Evolutionary conservation across 2,329 filamentous ascomycete genomes (phyloP).

Genomic region (Penicillium sp.): DNA sequence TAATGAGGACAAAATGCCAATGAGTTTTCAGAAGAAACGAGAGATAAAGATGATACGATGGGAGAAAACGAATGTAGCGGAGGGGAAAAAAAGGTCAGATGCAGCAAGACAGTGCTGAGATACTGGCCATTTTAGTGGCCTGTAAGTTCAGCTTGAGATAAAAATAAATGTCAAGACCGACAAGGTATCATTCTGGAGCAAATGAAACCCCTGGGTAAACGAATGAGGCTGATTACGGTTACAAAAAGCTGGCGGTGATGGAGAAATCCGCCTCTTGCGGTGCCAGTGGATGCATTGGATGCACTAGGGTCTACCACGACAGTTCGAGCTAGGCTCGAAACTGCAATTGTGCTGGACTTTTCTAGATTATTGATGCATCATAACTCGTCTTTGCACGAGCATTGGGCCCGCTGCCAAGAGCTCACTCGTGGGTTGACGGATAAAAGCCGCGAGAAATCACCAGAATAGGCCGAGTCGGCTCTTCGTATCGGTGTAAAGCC

Average conservation of each 20-base stretch:
- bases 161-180: slow-evolving; percentile 14
- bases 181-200: slow-evolving; percentile 8
- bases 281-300: slow-evolving; percentile 11
- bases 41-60: slow-evolving; percentile 10
- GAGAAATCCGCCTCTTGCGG: neutral
- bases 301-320: slow-evolving; percentile 2
- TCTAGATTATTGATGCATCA: neutral
- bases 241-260: slow-evolving; percentile 11
- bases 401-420: slow-evolving; percentile 12
- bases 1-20: slow-evolving; percentile 7
- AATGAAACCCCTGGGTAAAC: slow-evolving; percentile 10
- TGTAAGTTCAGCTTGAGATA: slow-evolving; percentile 7
- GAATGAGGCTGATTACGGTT: slow-evolving; percentile 13
- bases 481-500: slow-evolving; percentile 11
- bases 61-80: slow-evolving; percentile 11
- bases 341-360: slow-evolving; percentile 3
- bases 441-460: slow-evolving; percentile 1
- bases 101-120: slow-evolving; percentile 6
- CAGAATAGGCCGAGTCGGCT: slow-evolving; percentile 6
- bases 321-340: slow-evolving; percentile 9
- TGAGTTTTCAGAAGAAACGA: slow-evolving; percentile 4
- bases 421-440: slow-evolving; percentile 11
- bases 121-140: slow-evolving; percentile 10
- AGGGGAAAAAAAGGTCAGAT: slow-evolving; percentile 12
- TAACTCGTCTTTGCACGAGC: slow-evolving; percentile 5